A percentile compares a stretch with the other conserved stretches of the same genome.
phyloP scores from a whole-genome alignment of 2,329 filamentous ascomycete genomes.

The Ascomycota sp. region DNA sequence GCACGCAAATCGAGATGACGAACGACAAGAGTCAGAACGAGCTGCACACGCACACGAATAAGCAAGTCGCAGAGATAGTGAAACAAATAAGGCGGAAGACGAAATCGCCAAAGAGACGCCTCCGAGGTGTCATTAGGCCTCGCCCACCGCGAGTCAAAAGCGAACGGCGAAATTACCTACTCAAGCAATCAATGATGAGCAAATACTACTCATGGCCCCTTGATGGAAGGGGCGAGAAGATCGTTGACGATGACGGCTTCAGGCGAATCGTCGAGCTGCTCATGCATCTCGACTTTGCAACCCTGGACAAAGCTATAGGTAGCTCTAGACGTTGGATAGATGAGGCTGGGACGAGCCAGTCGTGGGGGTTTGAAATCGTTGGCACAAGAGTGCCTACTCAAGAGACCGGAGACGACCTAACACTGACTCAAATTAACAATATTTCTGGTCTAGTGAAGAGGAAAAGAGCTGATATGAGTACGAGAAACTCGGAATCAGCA shows the following conservation, averaged over 20 bases:
- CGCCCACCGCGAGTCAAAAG: slow-evolving; percentile 47
- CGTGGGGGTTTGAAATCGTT: slow-evolving; percentile 30
- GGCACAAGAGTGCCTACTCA: slow-evolving; percentile 18
- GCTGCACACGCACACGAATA: slow-evolving; percentile 1
- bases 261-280: slow-evolving; percentile 48
- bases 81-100: slow-evolving; percentile 13
- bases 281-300: slow-evolving; percentile 54
- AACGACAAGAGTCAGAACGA: slow-evolving; percentile 8
- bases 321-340: slow-evolving; percentile 52
- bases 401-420: slow-evolving; percentile 3
- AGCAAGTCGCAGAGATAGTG: slow-evolving; percentile 1
- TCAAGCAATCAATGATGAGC: slow-evolving; percentile 29
- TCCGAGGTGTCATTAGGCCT: slow-evolving; percentile 39
- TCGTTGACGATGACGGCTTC: slow-evolving; percentile 44
- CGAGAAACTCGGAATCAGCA: slow-evolving; percentile 2
- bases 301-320: slow-evolving; percentile 35
- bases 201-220: slow-evolving; percentile 46
- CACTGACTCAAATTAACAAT: slow-evolving; percentile 19
- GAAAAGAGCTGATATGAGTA: slow-evolving; percentile 15
- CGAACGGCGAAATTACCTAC: slow-evolving; percentile 25
- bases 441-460: slow-evolving; percentile 26
- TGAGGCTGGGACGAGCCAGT: slow-evolving; percentile 36
- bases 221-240: slow-evolving; percentile 38
- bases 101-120: slow-evolving; percentile 18
- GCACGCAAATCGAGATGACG: too few species aligned